These are phyloP conservation scores for Immersiporthe knoxdaviesiana DNA, from an alignment of 2,329 filamentous ascomycete species.

Conservation along the genomic window DNA sequence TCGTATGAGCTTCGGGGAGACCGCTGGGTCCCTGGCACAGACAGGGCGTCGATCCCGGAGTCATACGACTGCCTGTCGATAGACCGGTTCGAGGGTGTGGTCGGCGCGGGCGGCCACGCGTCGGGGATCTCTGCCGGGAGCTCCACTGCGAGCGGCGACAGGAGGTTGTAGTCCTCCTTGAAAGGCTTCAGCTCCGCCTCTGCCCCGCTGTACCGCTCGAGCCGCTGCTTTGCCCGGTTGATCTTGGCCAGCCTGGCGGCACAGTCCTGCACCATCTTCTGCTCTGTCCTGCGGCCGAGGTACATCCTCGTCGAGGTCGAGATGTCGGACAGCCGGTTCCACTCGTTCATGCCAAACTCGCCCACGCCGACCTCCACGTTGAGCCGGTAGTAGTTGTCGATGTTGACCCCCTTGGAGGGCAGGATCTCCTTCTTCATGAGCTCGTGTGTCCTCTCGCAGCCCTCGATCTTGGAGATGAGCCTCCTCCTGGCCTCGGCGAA, in stretches of 20 bases:
- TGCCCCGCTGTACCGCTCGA: slow-evolving; percentile 54
- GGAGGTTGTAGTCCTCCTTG: slow-evolving; percentile 42
- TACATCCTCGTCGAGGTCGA: slow-evolving; percentile 90
- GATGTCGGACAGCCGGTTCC: slow-evolving; percentile 91
- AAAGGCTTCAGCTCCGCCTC: slow-evolving; percentile 50
- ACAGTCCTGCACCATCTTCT: slow-evolving; percentile 75
- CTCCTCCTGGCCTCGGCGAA: slow-evolving; percentile 87
- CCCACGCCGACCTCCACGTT: slow-evolving; percentile 96
- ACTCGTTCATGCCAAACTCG: slow-evolving; percentile 99
- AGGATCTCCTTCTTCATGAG: slow-evolving; percentile 82
- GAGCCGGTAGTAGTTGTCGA: slow-evolving; percentile 92
- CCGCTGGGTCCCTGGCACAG: slow-evolving; percentile 44
- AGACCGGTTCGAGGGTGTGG: slow-evolving; percentile 46
- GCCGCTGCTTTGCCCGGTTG: slow-evolving; percentile 72
- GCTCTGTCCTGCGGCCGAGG: slow-evolving; percentile 71
- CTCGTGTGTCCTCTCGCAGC: slow-evolving; percentile 88
- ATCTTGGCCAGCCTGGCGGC: slow-evolving; percentile 84
- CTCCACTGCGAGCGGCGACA: slow-evolving; percentile 57
- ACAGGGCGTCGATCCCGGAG: slow-evolving; percentile 56
- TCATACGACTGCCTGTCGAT: slow-evolving; percentile 53
- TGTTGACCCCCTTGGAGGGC: slow-evolving; percentile 75
- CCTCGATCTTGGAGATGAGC: slow-evolving; percentile 91
- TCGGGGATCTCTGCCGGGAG: slow-evolving; percentile 59
- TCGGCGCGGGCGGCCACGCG: slow-evolving; percentile 40
- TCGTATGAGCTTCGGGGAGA: slow-evolving; percentile 59